Evolutionary conservation across 495 filamentous ascomycete genomes (phyloP), one percentile per base, ranked within the genome.

Genomic region (Venustampulla echinocandica): DNA sequence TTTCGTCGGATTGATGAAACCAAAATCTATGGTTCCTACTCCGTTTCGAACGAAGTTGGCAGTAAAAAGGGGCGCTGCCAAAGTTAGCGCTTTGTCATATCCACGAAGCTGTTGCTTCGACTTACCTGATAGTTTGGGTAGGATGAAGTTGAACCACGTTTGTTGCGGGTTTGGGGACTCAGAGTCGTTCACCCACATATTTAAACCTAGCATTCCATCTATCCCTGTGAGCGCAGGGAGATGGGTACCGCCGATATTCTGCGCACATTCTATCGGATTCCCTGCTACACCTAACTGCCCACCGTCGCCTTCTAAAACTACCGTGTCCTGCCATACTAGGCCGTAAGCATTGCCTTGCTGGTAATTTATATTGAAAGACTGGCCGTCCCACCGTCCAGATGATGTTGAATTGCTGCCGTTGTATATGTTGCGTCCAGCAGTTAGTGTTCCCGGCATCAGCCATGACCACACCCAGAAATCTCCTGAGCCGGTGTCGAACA

Each of bases 11-110:
- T 88, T 79, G 51, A 87, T 79, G 66, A 63, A 85, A 28, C 86
- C 86, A 53, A 90, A 89, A 65, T 84, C 82, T 62, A 83, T 87
- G 46, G 57, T 68, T 14, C 86, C 86, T 17, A 82, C 71, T 38
- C 62, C 66, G 22, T 71, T 67, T 55, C 82, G 69, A 65, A 80
- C 83, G 47, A 90, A 65, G 42, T 78, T 69, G 11, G 75, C 80
- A 23, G 82, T 82, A 60, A 87, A 89, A 28, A 89, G 46, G 0
- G 79, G 80, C n/a, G 59, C 47, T 45, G 74, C 69, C 1, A 88
- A 72, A 15, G 59, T 43, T 15, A 43, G 47, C n/a, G n/a, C n/a
- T n/a, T n/a, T n/a, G n/a, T 37, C 9, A 4, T 9, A 20, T 14
- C 7, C 25, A 13, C 10, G 14, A 15, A 6, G 10, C 10, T 4